Conservation (phyloP, 306 rosid species). For the Pueraria montana region DNA sequence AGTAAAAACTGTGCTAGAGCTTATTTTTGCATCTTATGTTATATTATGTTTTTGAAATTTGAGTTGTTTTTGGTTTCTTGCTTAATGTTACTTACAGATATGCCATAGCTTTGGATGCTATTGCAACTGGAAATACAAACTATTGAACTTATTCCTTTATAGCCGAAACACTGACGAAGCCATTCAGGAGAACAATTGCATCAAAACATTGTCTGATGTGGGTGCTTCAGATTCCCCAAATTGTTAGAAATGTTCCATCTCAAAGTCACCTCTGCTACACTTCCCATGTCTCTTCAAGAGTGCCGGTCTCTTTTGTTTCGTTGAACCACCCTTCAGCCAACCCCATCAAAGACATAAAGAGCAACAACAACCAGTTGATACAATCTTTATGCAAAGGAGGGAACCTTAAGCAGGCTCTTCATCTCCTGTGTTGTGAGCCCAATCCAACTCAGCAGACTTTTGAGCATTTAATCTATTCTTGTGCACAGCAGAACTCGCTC, state of each 20-base stretch:
- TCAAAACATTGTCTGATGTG: constrained; percentile 63
- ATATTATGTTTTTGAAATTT: not conserved
- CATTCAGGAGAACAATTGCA: not conserved
- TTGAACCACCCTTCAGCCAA: constrained; percentile 57
- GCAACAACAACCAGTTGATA: constrained; percentile 63
- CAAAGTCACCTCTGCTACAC: constrained; percentile 43
- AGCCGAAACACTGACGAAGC: constrained; percentile 33
- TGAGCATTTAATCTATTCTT: constrained; percentile 75
- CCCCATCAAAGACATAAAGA: constrained; percentile 32
- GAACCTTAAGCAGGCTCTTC: constrained; percentile 78
- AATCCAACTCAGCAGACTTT: constrained; percentile 80
- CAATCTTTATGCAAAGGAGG: constrained; percentile 85
- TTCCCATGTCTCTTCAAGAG: constrained; percentile 43
- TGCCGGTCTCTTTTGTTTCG: constrained; percentile 57
- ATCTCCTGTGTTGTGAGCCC: constrained; percentile 67
- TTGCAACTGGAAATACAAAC: constrained; percentile 2
- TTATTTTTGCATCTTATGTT: not conserved
- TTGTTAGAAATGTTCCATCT: constrained; percentile 48
- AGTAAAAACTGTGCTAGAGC: constrained; percentile 10
- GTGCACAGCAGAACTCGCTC: constrained; percentile 74
- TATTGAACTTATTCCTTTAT: not conserved
- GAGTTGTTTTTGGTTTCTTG: constrained; percentile 1
- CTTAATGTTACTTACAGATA: constrained; percentile 40
- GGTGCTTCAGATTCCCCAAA: constrained; percentile 66
- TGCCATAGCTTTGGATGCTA: constrained; percentile 26